Base-by-base conservation (phyloP, 2,329 filamentous ascomycete species). In the Ceratocystis variospora region DNA sequence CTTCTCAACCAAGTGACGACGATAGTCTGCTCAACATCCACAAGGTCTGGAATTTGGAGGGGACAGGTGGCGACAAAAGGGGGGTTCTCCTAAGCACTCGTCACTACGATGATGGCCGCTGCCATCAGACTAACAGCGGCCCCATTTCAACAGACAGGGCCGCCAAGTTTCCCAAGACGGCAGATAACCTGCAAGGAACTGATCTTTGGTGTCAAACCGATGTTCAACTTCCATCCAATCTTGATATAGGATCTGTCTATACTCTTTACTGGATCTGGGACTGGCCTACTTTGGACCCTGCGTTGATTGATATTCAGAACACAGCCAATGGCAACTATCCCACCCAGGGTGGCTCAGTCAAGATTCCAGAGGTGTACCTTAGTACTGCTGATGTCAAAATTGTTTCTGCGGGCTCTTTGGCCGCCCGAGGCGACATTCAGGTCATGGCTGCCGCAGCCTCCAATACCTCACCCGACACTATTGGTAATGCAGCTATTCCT, bases 221-320 rank as follows among this genome's bases (percentile, higher is more conserved):
- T 72, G 78, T 96, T 61, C 80, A 86, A 72, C 78, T 99, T 15
- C 94, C 94, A 0, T 73, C 78, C 4, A 82, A 88, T 70, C 78
- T 84, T 61, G 75, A 81, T n/a, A 74, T 79, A 8, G 84, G 85
- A 57, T 82, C 85, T 37, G 80, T 81, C 33, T 89, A 92, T 74
- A 93, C 90, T 2, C 77, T 96, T 63, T 96, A 96, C 79, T 97
- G 93, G 93, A 87, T 96, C 59, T 97, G 94, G 94, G 88, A 96
- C 75, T 99, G 91, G 90, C 87, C 87, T 2, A 86, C 83, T 15
- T 78, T 84, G 72, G 75, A 77, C 71, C 71, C 72, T 48, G 75
- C 73, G 69, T 75, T 72, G 70, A 76, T 74, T 68, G 75, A 81
- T 69, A 70, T 75, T 45, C 73, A 75, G 17, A 73, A 71, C 22